Conservation (phyloP, 176 grass and related monocot species). For the Chrysopogon serrulatus region DNA sequence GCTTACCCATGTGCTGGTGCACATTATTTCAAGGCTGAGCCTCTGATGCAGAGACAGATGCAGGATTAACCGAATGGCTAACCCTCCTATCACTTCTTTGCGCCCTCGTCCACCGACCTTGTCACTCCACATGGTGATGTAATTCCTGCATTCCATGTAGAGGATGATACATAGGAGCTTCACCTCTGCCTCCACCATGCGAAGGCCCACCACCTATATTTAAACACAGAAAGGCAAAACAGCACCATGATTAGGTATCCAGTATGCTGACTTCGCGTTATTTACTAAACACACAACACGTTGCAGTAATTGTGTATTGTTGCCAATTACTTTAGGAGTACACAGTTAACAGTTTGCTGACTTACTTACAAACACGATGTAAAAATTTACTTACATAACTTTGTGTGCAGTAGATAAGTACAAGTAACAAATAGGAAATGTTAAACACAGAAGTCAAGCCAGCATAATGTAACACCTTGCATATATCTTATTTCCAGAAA, state of each 20-base stretch:
- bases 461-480: neutral
- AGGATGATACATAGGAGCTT: conserved; percentile 7
- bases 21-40: neutral
- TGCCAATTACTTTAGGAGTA: neutral
- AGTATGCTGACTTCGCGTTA: neutral
- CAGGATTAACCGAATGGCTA: neutral
- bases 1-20: neutral
- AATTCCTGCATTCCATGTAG: conserved; percentile 13
- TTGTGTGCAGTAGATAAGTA: neutral
- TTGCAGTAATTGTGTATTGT: neutral
- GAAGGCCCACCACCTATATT: conserved; percentile 9
- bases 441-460: neutral
- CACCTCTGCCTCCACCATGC: conserved; percentile 16
- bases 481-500: neutral
- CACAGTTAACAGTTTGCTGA: neutral
- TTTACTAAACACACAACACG: neutral
- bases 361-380: neutral
- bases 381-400: neutral
- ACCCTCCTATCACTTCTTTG: neutral
- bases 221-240: neutral
- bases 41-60: neutral
- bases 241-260: neutral
- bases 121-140: conserved; percentile 12
- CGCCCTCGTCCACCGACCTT: conserved; percentile 20
- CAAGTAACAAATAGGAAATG: neutral